phyloP scores from a whole-genome alignment of 441 rosid genomes.

The Biscutella auriculata region DNA sequence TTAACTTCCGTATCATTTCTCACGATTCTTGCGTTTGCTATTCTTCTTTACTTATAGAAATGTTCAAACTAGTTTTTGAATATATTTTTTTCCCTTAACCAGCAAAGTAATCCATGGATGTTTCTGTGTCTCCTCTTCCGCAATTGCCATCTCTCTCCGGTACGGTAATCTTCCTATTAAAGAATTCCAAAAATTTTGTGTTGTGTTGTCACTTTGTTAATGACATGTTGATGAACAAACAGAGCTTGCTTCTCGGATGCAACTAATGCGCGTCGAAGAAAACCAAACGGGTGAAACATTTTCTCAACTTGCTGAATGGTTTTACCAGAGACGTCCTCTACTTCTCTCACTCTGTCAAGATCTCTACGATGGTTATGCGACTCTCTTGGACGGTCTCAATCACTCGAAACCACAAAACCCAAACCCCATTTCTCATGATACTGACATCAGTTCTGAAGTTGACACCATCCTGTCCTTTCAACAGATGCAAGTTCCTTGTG shows the following conservation, averaged over 20 bases:
- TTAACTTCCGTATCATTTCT: background rate
- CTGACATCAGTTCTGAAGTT: background rate
- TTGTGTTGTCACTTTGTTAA: background rate
- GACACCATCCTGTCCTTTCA: slow-evolving; percentile 11
- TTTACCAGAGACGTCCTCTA: slow-evolving; percentile 43
- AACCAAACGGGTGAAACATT: slow-evolving; percentile 32
- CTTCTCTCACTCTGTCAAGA: slow-evolving; percentile 45
- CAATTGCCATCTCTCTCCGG: slow-evolving; percentile 16
- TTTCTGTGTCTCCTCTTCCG: slow-evolving; percentile 5
- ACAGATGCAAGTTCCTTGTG: slow-evolving; percentile 1
- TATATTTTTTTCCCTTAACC: background rate
- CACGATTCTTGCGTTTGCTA: background rate
- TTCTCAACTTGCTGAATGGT: slow-evolving; percentile 44
- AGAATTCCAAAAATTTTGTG: background rate
- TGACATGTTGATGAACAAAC: background rate
- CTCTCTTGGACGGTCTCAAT: slow-evolving; percentile 25
- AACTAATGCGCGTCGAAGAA: slow-evolving; percentile 13
- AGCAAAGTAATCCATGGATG: slow-evolving; percentile 1
- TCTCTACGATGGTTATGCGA: slow-evolving; percentile 36
- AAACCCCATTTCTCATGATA: background rate
- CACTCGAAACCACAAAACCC: slow-evolving; percentile 4
- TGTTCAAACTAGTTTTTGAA: background rate
- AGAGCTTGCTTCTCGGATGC: slow-evolving; percentile 21
- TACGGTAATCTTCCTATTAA: background rate
- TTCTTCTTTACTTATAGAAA: too few species aligned